These are phyloP conservation scores for Myxozyma melibiosi DNA, from an alignment of 805 yeast species.

Conservation along the genomic window DNA sequence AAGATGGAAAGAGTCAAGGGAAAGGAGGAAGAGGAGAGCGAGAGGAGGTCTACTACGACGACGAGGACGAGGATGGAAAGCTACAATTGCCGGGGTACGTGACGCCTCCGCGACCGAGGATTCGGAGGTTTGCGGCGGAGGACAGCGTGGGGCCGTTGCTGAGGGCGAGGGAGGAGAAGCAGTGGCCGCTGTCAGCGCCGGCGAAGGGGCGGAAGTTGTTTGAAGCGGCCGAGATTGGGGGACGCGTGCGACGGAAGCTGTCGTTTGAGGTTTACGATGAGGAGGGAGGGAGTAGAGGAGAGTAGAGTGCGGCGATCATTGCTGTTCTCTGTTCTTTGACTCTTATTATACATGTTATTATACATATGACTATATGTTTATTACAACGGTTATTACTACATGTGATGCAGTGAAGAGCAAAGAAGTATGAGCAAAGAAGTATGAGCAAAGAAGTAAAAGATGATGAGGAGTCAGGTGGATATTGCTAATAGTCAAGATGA, in stretches of 20 bases:
- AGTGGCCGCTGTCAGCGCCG: conserved; percentile 30
- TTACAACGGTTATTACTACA: too few species aligned
- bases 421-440: too few species aligned
- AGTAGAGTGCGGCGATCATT: background rate
- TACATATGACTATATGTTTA: too few species aligned
- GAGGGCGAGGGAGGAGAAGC: conserved; percentile 10
- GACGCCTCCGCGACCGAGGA: conserved; percentile 32
- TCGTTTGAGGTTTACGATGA: conserved; percentile 13
- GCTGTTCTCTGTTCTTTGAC: too few species aligned
- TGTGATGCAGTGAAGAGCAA: too few species aligned
- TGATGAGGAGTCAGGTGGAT: too few species aligned
- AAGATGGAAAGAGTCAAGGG: background rate
- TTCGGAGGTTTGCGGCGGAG: conserved; percentile 17
- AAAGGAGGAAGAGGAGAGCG: background rate
- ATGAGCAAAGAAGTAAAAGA: too few species aligned
- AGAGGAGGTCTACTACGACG: background rate
- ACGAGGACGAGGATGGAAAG: conserved; percentile 11
- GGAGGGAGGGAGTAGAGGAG: background rate
- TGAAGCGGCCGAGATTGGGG: conserved; percentile 11
- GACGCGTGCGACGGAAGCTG: conserved; percentile 11
- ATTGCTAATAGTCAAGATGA: too few species aligned
- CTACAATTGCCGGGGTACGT: conserved; percentile 4
- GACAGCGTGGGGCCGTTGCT: conserved; percentile 25
- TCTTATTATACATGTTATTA: too few species aligned
- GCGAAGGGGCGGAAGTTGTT: conserved; percentile 12